Evolutionary conservation across 2,329 filamentous ascomycete species (phyloP).

Genomic region (Laburnicola sp.): DNA sequence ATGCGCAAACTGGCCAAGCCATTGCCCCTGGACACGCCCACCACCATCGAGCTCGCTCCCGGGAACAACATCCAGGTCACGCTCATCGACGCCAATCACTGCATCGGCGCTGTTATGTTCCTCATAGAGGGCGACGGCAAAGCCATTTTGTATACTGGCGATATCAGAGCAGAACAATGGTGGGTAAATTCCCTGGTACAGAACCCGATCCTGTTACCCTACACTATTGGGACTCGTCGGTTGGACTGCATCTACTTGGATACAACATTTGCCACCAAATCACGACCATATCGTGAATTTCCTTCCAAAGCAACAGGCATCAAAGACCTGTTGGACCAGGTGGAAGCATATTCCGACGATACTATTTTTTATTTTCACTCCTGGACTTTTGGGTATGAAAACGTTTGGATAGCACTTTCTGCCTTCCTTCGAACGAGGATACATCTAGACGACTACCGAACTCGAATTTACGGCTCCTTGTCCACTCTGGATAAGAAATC

Average conservation of each 20-base stretch:
- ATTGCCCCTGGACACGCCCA: slow-evolving; percentile 80
- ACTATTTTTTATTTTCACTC: slow-evolving; percentile 83
- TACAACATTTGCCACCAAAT: slow-evolving; percentile 70
- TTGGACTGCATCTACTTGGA: slow-evolving; percentile 88
- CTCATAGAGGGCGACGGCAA: slow-evolving; percentile 74
- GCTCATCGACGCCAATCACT: slow-evolving; percentile 89
- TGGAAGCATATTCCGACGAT: slow-evolving; percentile 68
- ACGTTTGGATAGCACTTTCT: slow-evolving; percentile 84
- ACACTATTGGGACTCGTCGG: slow-evolving; percentile 53
- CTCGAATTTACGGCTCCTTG: slow-evolving; percentile 68
- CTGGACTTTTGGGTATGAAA: slow-evolving; percentile 93
- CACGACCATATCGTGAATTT: slow-evolving; percentile 56
- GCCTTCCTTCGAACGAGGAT: slow-evolving; percentile 70
- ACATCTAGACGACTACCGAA: slow-evolving; percentile 82
- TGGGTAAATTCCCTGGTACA: slow-evolving; percentile 75
- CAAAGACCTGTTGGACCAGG: slow-evolving; percentile 69
- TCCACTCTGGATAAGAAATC: slow-evolving; percentile 37
- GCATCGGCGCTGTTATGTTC: slow-evolving; percentile 89
- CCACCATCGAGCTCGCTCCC: slow-evolving; percentile 71
- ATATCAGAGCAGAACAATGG: slow-evolving; percentile 84
- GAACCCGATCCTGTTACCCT: slow-evolving; percentile 75
- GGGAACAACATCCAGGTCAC: slow-evolving; percentile 75
- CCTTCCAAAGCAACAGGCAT: slow-evolving; percentile 74
- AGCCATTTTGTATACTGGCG: slow-evolving; percentile 84
- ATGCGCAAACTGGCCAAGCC: slow-evolving; percentile 74